Conservation (phyloP, 208 protist species). For the Angomonas ambiguus region DNA sequence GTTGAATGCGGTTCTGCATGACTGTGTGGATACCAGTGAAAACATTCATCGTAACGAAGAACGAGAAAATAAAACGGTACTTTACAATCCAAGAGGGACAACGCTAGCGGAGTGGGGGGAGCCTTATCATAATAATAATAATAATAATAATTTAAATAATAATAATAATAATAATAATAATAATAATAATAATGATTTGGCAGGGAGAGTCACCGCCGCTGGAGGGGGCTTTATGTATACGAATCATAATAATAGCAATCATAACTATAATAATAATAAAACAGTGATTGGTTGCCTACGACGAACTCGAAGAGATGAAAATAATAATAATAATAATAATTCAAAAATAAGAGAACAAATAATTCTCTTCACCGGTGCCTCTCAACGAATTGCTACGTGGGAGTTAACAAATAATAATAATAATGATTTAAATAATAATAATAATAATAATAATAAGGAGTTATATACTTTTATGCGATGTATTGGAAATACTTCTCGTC, state of each 20-base stretch:
- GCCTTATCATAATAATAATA: no score
- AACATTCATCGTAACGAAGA: neutral
- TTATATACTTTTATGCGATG: slow-evolving; percentile 6
- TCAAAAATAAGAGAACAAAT: slow-evolving; percentile 1
- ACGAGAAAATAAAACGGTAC: neutral
- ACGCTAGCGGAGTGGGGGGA: neutral
- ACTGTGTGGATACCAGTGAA: neutral
- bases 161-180: slow-evolving; percentile 6
- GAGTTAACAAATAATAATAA: no score
- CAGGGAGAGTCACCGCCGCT: neutral
- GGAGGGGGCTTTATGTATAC: neutral
- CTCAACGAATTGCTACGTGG: neutral
- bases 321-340: slow-evolving; percentile 15
- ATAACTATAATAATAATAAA: no score
- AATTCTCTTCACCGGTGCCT: neutral
- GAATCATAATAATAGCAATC: neutral
- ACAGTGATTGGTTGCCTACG: neutral
- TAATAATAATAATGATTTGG: slow-evolving; percentile 1
- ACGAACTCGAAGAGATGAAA: neutral
- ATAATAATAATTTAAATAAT: no score
- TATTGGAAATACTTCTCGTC: neutral
- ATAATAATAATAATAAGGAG: neutral
- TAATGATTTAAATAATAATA: neutral
- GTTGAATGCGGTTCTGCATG: neutral
- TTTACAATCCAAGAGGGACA: neutral